Evolutionary conservation across 2,329 filamentous ascomycete genomes (phyloP).

Genomic region (Phialophora verrucosa): DNA sequence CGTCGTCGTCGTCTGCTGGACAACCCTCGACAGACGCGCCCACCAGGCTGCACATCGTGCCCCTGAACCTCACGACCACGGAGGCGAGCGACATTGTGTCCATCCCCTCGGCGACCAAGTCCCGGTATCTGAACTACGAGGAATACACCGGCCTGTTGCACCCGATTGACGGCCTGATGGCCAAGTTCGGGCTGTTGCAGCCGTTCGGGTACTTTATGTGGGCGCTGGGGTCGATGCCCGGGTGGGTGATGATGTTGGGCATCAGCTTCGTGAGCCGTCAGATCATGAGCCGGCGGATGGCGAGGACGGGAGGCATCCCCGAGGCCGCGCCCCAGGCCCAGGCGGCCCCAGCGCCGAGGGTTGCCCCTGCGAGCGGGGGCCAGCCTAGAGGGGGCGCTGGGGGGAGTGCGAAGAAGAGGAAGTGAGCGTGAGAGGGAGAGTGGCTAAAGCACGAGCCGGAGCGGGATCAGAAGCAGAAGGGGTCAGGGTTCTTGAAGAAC

Average conservation of each 20-base stretch:
- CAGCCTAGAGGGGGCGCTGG: conserved; percentile 26
- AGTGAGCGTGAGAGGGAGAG: conserved; percentile 9
- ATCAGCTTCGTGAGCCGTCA: conserved; percentile 66
- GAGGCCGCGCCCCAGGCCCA: conserved; percentile 16
- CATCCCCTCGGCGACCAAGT: conserved; percentile 53
- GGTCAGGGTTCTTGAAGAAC: not conserved
- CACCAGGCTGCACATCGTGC: conserved; percentile 60
- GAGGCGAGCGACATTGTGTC: conserved; percentile 63
- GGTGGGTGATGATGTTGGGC: conserved; percentile 68
- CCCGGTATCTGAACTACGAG: conserved; percentile 54
- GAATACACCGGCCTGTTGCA: conserved; percentile 66
- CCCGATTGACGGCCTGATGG: conserved; percentile 64
- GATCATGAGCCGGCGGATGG: conserved; percentile 55
- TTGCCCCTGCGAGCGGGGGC: conserved; percentile 19
- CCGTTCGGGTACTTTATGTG: conserved; percentile 63
- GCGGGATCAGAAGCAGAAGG: not conserved
- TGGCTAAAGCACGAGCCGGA: not conserved
- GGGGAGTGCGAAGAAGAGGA: conserved; percentile 35
- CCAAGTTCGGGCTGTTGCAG: conserved; percentile 59
- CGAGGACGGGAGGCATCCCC: conserved; percentile 3
- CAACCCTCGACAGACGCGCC: conserved; percentile 47
- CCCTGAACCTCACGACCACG: conserved; percentile 63
- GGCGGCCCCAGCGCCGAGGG: conserved; percentile 22
- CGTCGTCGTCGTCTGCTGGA: not conserved
- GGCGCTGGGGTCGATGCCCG: conserved; percentile 63